Conservation (phyloP, 164 flowering plant genomes). For the Stephania cephalantha region DNA sequence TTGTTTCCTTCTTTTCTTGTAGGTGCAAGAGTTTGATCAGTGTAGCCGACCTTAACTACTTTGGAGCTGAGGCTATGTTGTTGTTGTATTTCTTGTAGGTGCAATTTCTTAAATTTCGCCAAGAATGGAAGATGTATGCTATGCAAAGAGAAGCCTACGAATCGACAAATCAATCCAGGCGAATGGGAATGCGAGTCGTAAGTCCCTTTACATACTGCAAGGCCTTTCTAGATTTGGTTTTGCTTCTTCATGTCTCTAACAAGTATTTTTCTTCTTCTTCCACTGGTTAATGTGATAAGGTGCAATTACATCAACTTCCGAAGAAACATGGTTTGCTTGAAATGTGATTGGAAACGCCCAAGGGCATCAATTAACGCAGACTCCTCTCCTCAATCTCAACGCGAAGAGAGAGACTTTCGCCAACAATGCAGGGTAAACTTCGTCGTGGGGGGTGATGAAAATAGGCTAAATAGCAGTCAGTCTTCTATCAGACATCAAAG, state of each 20-base stretch:
- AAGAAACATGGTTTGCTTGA: constrained; percentile 67
- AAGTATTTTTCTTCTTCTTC: background rate
- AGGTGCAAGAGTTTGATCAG: too few relatives aligned
- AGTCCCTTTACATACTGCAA: constrained; percentile 21
- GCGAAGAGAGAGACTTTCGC: constrained; percentile 8
- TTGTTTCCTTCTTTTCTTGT: background rate
- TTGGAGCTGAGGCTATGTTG: too few relatives aligned
- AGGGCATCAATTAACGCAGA: constrained; percentile 33
- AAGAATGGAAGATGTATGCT: constrained; percentile 70
- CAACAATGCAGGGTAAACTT: constrained; percentile 12
- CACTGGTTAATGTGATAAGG: constrained; percentile 24
- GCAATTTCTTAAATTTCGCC: constrained; percentile 86
- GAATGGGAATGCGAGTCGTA: constrained; percentile 97
- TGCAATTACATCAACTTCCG: constrained; percentile 79
- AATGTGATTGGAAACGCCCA: constrained; percentile 63
- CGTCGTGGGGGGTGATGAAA: constrained; percentile 11
- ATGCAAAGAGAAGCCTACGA: constrained; percentile 76
- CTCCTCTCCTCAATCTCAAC: constrained; percentile 12
- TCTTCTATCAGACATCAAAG: constrained; percentile 14
- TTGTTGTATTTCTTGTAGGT: constrained; percentile 32
- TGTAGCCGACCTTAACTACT: too few relatives aligned
- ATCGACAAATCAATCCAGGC: constrained; percentile 67
- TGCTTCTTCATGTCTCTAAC: background rate
- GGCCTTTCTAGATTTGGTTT: background rate
- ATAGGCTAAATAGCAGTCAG: background rate